Evolutionary conservation across 2,329 filamentous ascomycete species (phyloP), one percentile per base, ranked within the genome.

Genomic region (Colletotrichum sp.): DNA sequence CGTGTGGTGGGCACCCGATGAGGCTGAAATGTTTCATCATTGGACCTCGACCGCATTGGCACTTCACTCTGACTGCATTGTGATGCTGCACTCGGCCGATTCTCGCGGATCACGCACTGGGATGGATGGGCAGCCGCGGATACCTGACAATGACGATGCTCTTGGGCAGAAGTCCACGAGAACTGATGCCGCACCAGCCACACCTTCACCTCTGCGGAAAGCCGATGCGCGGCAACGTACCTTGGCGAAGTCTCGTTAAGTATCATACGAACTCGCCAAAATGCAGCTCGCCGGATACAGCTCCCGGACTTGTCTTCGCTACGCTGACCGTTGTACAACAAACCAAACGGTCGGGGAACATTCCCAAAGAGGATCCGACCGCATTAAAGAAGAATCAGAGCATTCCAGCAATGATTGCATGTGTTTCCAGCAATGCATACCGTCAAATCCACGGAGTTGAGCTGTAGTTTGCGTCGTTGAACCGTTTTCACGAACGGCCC

Each of bases 21-120:
- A 74, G 74, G 74, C 74, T 76, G 74, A 74, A 73, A 57, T 75
- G 71, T 76, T 75, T 75, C 74, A 76, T 74, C 65, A 76, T 76
- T 76, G 52, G 71, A 67, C 66, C 48, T 71, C 52, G 71, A 39
- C 73, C 57, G 69, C 73, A 75, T 59, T 24, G 59, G 63, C 68
- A 72, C 68, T 72, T 72, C 52, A 52, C 24, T 30, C 14, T 59
- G 36, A 68, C 73, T 68, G 69, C 73, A 75, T 75, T 18, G 63
- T 68, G 69, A 75, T 75, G 64, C 69, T 63, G 72, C 63, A 68
- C 70, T 68, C 43, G 32, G 70, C 73, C 73, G 70, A 68, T 16
- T 68, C 28, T 18, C 63, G 69, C 73, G 39, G 63, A 68, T 75
- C 57, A 26, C 21, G 26, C 16, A 55, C 55, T 36, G 64, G 16